A percentile compares a stretch with the other conserved stretches of the same genome.
Conservation (phyloP, 805 yeast genomes). For the Pichia ethanolica region DNA sequence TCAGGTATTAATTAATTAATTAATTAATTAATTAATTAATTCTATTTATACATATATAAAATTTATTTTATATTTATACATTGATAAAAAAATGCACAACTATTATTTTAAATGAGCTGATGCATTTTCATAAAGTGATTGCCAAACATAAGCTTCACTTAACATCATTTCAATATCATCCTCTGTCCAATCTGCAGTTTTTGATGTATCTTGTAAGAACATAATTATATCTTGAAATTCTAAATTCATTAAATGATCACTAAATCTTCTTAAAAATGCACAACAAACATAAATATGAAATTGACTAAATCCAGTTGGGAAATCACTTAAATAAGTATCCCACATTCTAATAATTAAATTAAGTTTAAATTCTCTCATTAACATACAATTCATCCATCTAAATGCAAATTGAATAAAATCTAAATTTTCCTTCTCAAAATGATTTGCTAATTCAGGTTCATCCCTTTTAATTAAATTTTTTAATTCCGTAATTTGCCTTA, state of each 20-base stretch:
- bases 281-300: conserved; percentile 98
- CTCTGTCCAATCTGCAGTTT: conserved; percentile 79
- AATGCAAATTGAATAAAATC: conserved; percentile 94
- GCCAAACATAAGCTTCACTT: conserved; percentile 97
- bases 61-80: not conserved
- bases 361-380: conserved; percentile 88
- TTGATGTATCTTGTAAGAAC: conserved; percentile 75
- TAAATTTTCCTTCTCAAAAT: conserved; percentile 74
- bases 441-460: conserved; percentile 64
- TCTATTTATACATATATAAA: too few relatives aligned
- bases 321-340: conserved; percentile 86
- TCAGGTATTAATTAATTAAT: conserved; percentile 9
- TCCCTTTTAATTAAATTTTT: conserved; percentile 72
- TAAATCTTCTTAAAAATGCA: conserved; percentile 87
- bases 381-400: conserved; percentile 97
- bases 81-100: not conserved
- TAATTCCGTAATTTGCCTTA: conserved; percentile 80
- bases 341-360: conserved; percentile 85
- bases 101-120: conserved; percentile 63
- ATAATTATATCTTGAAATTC: conserved; percentile 93
- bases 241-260: conserved; percentile 67
- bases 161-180: conserved; percentile 85
- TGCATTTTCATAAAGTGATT: conserved; percentile 82
- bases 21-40: not conserved
- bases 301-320: conserved; percentile 73